Base-by-base conservation (phyloP, 2,329 filamentous ascomycete genomes). In the Botrytis paeoniae region DNA sequence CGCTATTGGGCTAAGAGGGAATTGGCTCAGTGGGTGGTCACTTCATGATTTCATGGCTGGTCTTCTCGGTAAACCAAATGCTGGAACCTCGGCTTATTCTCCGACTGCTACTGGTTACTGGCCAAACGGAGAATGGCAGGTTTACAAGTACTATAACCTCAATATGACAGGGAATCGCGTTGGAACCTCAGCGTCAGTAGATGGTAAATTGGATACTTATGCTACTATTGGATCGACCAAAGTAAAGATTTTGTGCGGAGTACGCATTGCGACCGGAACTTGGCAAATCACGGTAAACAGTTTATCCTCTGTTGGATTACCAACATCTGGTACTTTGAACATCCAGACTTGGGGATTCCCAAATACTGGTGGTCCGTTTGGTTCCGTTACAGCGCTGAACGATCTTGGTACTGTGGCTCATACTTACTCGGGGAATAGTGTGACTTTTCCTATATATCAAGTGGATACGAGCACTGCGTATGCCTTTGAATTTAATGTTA, bases 131-230 rank as follows among this genome's bases (percentile, higher is more conserved):
- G 83, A 85, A 37, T 86, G 80, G 78, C 83, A 85, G 70, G 81
- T 86, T 16, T 86, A 86, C 76, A 83, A 83, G 70, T 85, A 85
- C 78, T 86, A 86, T 76, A 80, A 82, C 62, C 75, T 79, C 4
- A 82, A 83, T 61, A 85, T 85, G 84, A 83, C 81, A 0, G 84
- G 84, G 5, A 69, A 80, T 22, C 81, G 84, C 25, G 80, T 83
- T 8, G 79, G 78, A 0, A 84, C 83, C 3, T 78, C 79, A 0
- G 79, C 78, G 0, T 82, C 83, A 0, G 74, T 70, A 5, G 77
- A 79, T 54, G 20, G 20, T 6, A 43, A 71, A 20, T 39, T 77
- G 25, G 77, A 79, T 64, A 74, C 74, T 1, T 79, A 76, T 51
- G 76, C 77, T 18, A 78, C 76, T 0, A 70, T 77, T 32, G 77